Conservation (phyloP, 2,329 filamentous ascomycete genomes). For the Ophiostoma sp. region DNA sequence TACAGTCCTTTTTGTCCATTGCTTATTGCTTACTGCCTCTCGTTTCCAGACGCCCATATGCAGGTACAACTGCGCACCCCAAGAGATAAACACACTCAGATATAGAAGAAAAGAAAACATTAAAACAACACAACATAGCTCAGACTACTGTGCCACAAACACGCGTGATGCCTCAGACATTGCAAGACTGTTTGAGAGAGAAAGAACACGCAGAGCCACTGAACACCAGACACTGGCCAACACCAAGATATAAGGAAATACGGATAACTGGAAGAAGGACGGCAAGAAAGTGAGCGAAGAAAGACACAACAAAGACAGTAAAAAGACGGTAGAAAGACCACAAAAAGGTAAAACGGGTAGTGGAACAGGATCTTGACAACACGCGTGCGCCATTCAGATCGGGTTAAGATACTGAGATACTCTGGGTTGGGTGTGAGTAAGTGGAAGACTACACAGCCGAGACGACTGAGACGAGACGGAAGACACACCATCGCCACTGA, state of each 20-base stretch:
- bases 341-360: not conserved
- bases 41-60: not conserved
- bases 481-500: not conserved
- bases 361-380: not conserved
- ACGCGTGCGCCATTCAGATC: not conserved
- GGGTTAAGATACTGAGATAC: not conserved
- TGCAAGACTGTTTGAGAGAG: conserved; percentile 4
- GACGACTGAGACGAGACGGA: not conserved
- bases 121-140: not conserved
- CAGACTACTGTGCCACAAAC: not conserved
- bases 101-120: not conserved
- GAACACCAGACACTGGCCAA: not conserved
- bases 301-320: not conserved
- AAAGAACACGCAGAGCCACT: not conserved
- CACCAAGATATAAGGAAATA: not conserved
- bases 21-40: not conserved
- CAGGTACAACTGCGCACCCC: not conserved
- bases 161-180: conserved; percentile 8
- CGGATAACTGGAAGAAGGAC: not conserved
- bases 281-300: not conserved
- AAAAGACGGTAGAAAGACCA: not conserved
- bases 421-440: not conserved
- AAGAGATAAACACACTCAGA: not conserved
- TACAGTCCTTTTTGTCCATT: not conserved
- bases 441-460: not conserved